Evolutionary conservation across 2,329 filamentous ascomycete genomes (phyloP).

Genomic region (Didymosphaeria variabile): DNA sequence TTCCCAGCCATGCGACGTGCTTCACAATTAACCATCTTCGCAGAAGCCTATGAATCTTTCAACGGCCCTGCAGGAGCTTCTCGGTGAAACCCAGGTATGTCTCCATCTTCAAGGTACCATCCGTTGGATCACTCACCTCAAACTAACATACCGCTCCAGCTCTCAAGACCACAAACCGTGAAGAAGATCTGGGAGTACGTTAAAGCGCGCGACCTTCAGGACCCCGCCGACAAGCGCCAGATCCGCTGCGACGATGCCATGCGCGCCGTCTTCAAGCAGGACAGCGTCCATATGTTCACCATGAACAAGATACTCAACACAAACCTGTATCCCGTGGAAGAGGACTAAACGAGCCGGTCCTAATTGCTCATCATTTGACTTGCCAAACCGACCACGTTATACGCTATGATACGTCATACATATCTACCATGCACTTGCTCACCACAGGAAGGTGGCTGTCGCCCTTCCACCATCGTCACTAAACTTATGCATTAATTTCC

Average conservation of each 20-base stretch:
- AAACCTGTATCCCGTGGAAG: slow-evolving; percentile 87
- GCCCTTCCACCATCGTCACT: neutral
- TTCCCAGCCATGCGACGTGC: neutral
- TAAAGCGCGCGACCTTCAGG: slow-evolving; percentile 86
- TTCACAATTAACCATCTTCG: slow-evolving; percentile 41
- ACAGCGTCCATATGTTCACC: slow-evolving; percentile 96
- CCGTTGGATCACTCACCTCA: slow-evolving; percentile 5
- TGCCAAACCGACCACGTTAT: neutral
- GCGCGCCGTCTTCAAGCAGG: slow-evolving; percentile 89
- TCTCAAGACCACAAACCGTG: slow-evolving; percentile 93
- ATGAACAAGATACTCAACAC: slow-evolving; percentile 97
- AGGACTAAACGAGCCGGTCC: slow-evolving; percentile 45
- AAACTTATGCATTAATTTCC: neutral
- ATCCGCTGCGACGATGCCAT: slow-evolving; percentile 93
- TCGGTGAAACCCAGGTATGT: slow-evolving; percentile 73
- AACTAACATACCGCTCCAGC: slow-evolving; percentile 56
- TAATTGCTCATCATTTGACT: neutral
- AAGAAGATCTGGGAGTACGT: slow-evolving; percentile 98
- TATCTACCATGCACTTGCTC: neutral
- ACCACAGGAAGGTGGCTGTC: neutral
- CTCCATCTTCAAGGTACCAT: neutral
- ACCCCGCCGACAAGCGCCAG: slow-evolving; percentile 88
- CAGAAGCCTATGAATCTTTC: slow-evolving; percentile 80
- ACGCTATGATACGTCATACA: slow-evolving; percentile 4
- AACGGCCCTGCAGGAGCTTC: slow-evolving; percentile 71